These are phyloP conservation scores for Pichia manshurica DNA, from an alignment of 805 yeast species.

Conservation along the genomic window DNA sequence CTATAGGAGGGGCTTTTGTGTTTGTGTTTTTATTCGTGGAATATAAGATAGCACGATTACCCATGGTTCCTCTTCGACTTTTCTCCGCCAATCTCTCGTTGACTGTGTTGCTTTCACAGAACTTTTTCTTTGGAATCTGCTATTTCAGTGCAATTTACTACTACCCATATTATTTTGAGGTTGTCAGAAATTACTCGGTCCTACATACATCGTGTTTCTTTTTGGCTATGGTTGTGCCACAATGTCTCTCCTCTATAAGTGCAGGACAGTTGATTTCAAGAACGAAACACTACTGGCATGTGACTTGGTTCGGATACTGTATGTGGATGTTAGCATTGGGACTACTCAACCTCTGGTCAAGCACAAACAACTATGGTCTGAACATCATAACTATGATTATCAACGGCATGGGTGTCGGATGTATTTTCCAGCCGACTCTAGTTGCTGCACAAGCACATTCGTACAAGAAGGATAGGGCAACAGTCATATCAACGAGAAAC, in stretches of 20 bases:
- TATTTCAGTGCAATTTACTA: conserved; percentile 44
- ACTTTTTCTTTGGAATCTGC: conserved; percentile 44
- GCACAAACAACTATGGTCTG: conserved; percentile 30
- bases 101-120: conserved; percentile 33
- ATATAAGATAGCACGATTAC: conserved; percentile 41
- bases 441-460: conserved; percentile 53
- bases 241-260: conserved; percentile 36
- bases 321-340: conserved; percentile 38
- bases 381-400: conserved; percentile 31
- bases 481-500: conserved; percentile 52
- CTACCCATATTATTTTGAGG: conserved; percentile 44
- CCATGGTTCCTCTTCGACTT: conserved; percentile 48
- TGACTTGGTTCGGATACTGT: conserved; percentile 34
- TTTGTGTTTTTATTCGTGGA: conserved; percentile 45
- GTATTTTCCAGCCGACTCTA: conserved; percentile 50
- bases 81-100: conserved; percentile 32
- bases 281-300: conserved; percentile 38
- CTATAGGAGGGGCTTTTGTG: conserved; percentile 38
- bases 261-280: conserved; percentile 41
- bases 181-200: conserved; percentile 37
- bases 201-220: conserved; percentile 37
- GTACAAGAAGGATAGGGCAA: conserved; percentile 49
- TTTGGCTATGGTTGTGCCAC: conserved; percentile 41
- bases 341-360: conserved; percentile 24
- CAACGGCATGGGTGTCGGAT: conserved; percentile 42